phyloP scores from a whole-genome alignment of 768 basidiomycete genomes.

The Harrya chromipes region DNA sequence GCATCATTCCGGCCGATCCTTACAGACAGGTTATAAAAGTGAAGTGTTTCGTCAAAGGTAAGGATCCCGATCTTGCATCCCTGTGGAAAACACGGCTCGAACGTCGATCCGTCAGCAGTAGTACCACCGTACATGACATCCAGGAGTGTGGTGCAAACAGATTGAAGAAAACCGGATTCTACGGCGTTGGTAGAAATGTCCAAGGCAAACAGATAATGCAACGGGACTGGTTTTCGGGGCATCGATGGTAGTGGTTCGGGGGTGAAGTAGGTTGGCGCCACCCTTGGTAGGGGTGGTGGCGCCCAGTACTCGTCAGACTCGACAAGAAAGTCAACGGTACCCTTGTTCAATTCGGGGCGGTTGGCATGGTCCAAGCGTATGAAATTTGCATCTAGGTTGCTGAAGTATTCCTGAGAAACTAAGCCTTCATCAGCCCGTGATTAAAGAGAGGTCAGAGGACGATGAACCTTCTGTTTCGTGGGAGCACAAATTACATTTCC shows the following conservation, averaged over 20 bases:
- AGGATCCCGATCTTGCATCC: conserved; percentile 68
- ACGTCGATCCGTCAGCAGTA: conserved; percentile 37
- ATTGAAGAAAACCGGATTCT: conserved; percentile 63
- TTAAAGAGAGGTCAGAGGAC: conserved; percentile 3
- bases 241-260: conserved; percentile 45
- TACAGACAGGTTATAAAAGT: conserved; percentile 90
- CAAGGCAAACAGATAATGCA: conserved; percentile 82
- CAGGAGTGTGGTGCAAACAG: conserved; percentile 61
- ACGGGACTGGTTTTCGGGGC: conserved; percentile 53
- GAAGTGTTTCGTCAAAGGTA: conserved; percentile 75
- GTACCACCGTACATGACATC: conserved; percentile 61
- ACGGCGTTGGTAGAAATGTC: conserved; percentile 76
- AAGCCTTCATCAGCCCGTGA: conserved; percentile 1
- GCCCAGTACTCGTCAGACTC: conserved; percentile 81
- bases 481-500: conserved; percentile 91
- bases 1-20: conserved; percentile 27
- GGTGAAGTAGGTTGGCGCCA: conserved; percentile 53
- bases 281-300: conserved; percentile 53
- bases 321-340: conserved; percentile 89
- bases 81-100: conserved; percentile 51
- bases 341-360: conserved; percentile 84
- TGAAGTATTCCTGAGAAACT: conserved; percentile 86
- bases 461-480: conserved; percentile 79
- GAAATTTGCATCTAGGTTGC: conserved; percentile 72
- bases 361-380: conserved; percentile 76